phyloP scores from a whole-genome alignment of 441 rosid genomes.

The Gossypium lobatum region DNA sequence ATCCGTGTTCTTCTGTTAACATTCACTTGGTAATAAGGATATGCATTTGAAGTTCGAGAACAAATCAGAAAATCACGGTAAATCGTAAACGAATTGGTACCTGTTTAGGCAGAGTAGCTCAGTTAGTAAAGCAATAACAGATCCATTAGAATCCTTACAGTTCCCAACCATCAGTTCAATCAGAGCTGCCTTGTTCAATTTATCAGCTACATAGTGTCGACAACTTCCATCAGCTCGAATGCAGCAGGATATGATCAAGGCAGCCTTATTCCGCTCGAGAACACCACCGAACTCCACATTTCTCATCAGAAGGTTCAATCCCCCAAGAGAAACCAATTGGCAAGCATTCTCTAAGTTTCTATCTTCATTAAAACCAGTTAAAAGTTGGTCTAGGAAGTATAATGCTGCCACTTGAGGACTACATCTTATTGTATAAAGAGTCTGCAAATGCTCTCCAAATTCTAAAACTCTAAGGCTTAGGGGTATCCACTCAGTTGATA shows the following conservation, averaged over 20 bases:
- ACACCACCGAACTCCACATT: conserved; percentile 28
- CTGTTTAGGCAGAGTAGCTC: conserved; percentile 47
- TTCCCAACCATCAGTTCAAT: conserved; percentile 45
- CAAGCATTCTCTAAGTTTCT: conserved; percentile 53
- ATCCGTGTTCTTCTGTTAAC: conserved; percentile 36
- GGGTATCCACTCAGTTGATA: conserved; percentile 53
- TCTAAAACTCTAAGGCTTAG: conserved; percentile 52
- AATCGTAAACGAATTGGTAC: conserved; percentile 20
- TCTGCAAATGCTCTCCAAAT: conserved; percentile 51
- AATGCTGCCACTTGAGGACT: conserved; percentile 51
- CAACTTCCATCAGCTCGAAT: conserved; percentile 41
- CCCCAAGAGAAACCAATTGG: conserved; percentile 48
- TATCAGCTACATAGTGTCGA: conserved; percentile 42
- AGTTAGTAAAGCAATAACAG: conserved; percentile 29
- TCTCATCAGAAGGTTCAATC: conserved; percentile 35
- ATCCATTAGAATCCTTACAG: conserved; percentile 19
- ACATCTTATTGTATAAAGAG: conserved; percentile 42
- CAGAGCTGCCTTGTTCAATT: conserved; percentile 34
- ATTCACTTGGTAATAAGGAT: conserved; percentile 6
- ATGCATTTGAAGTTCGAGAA: background rate
- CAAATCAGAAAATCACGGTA: background rate
- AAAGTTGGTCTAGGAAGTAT: conserved; percentile 47
- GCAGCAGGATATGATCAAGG: conserved; percentile 36
- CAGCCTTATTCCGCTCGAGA: conserved; percentile 34
- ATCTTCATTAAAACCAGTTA: conserved; percentile 54